These are phyloP conservation scores for Citrus medica DNA, from an alignment of 345 rosid genomes.

Conservation along the genomic window DNA sequence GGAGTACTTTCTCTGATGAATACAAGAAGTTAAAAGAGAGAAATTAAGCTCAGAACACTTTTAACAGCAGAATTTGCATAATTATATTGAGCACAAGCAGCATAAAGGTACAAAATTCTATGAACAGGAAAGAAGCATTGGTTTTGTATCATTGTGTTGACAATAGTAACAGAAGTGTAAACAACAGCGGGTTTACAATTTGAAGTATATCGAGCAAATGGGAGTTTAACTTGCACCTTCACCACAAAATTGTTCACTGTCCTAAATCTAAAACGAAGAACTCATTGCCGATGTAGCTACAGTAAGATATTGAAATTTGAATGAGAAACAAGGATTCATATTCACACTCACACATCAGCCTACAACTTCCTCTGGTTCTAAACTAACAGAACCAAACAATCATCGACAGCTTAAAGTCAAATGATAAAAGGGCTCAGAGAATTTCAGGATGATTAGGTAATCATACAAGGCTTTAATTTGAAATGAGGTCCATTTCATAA, in stretches of 20 bases:
- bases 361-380: background rate
- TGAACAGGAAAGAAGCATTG: background rate
- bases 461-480: background rate
- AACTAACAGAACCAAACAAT: background rate
- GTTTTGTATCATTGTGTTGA: background rate
- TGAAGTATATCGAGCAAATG: background rate
- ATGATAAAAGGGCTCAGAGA: background rate
- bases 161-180: too few relatives aligned
- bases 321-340: too few relatives aligned
- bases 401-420: background rate
- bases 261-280: too few relatives aligned
- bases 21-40: background rate
- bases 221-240: too few relatives aligned
- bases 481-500: background rate
- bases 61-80: background rate
- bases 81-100: background rate
- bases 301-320: too few relatives aligned
- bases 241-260: too few relatives aligned
- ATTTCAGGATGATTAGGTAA: background rate
- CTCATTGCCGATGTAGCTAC: too few relatives aligned
- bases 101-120: background rate
- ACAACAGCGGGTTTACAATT: background rate
- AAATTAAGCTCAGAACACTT: background rate
- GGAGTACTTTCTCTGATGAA: constrained; percentile 49
- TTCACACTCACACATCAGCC: too few relatives aligned